These are phyloP conservation scores for Pseudevernia furfuracea DNA, from an alignment of 495 filamentous ascomycete genomes.

Conservation along the genomic window DNA sequence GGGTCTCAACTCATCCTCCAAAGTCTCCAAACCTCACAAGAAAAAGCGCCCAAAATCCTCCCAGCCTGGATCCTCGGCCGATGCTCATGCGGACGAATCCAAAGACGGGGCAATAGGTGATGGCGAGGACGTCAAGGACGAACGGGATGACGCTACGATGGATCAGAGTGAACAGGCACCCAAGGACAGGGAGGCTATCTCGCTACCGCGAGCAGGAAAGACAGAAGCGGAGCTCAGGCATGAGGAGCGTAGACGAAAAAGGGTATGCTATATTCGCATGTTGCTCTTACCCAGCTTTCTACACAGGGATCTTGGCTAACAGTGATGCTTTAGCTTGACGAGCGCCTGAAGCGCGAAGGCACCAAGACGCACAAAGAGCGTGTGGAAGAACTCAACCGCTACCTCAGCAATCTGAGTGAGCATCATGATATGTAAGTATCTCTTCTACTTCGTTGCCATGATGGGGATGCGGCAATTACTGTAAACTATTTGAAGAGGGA, in stretches of 20 bases:
- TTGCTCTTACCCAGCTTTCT: constrained; percentile 5
- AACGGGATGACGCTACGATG: constrained; percentile 31
- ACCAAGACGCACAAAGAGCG: constrained; percentile 95
- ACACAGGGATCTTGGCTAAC: constrained; percentile 12
- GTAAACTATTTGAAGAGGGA: neutral
- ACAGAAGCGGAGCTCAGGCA: constrained; percentile 79
- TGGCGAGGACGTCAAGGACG: neutral
- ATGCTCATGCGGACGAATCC: constrained; percentile 5
- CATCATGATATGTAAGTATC: constrained; percentile 85
- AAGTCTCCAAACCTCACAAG: constrained; percentile 47
- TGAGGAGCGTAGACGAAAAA: constrained; percentile 69
- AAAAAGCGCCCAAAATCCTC: constrained; percentile 50
- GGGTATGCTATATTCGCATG: constrained; percentile 50
- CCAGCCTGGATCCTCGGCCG: constrained; percentile 22
- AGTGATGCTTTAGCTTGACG: constrained; percentile 31
- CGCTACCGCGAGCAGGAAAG: constrained; percentile 41
- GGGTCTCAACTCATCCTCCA: constrained; percentile 49
- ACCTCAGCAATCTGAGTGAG: constrained; percentile 83
- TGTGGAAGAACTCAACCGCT: constrained; percentile 92
- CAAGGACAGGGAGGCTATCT: constrained; percentile 24
- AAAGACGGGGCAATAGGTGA: constrained; percentile 1
- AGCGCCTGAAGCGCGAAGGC: constrained; percentile 73
- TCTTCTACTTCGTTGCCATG: constrained; percentile 3
- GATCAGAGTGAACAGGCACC: constrained; percentile 21
- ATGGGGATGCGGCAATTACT: neutral